Evolutionary conservation across 805 yeast species (phyloP), one percentile per base, ranked within the genome.

Genomic region (Candida endomychidarum): DNA sequence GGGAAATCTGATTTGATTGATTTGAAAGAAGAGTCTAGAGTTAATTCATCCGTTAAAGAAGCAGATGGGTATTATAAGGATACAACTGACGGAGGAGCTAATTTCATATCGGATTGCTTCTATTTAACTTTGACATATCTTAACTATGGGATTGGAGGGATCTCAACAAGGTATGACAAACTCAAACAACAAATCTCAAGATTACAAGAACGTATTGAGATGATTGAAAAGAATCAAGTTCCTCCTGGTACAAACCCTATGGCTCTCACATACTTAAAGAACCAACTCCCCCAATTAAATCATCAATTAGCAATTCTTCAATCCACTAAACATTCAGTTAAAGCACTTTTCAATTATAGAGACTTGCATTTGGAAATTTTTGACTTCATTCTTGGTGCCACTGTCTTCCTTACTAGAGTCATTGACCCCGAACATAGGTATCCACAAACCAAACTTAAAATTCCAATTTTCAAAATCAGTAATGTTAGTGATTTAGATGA

Each of bases 21-120:
- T 53, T 67, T 91, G 9, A 57, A 60, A 4, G 95, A 87, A 32
- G 98, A 93, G 57, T 83, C 97, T 4, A 80, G 93, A 53, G 72
- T 88, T 14, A 82, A 86, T 50, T 76, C 96, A 2, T 85, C 93
- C 23, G 71, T 77, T 32, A 75, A 75, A 42, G 93, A 86, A 52
- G 83, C 87, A 4, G 72, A 73, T 35, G 79, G 76, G 36, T 79
- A 75, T 51, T 78, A 76, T 52, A 61, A 71, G 5, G 51, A 61
- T 2, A 64, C 63, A 28, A 57, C 67, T 9, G 55, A 60, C n/a
- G 61, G 45, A 58, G 74, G 20, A 47, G 35, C 31, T 7, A 91
- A 93, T 53, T 93, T 93, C 58, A 87, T 93, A n/a, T 81, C 96
- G 7, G 93, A 91, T 49, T 83, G 95, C 53, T 93, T 89, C 60